Base-by-base conservation (phyloP, 176 grass and related monocot genomes). In the Aegilops sharonensis region DNA sequence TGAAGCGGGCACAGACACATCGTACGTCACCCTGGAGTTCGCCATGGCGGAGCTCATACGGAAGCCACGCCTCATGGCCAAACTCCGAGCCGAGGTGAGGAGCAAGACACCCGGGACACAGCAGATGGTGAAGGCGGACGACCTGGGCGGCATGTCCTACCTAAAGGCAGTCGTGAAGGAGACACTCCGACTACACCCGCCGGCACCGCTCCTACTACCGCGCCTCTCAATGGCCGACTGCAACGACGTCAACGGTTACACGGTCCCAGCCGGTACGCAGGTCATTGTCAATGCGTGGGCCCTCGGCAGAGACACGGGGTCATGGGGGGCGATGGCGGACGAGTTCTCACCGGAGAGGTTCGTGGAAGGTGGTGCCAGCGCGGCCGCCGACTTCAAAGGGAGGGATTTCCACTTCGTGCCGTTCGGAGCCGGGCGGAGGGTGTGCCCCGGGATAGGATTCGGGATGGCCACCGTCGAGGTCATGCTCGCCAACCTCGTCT, bases 271-370 rank as follows among this genome's bases (percentile, higher is more conserved):
- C n/a, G 68, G 31, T 14, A 87, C 61, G 5, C 61, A 10, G 9
- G 25, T 23, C 23, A 9, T 64, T 0, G 21, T 64, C 3, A 64
- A 64, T 5, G 23, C 21, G 1, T 64, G 61, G 61, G 61, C 61
- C 27, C 61, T 64, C 9, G 9, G 61, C 25, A 68, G 84, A 32
- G 89, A 91, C 72, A 52, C 89, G 2, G 20, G 17, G 50, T 25
- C 30, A 11, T 87, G 85, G 89, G 40, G 60, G 27, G 23, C 1
- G 9, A 40, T 75, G 1, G 52, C 81, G 0, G 61, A 77, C 11
- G 60, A 73, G 56, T 91, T 91, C 75, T 15, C 68, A 9, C 89
- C 81, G 8, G 89, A 84, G 30, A 87, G 89, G 29, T 67, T 67
- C 64, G 14, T 67, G 64, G 64, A 67, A 40, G 39, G 8, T 9